A percentile compares a stretch with the other conserved stretches of the same genome.
These are phyloP conservation scores for Phytophthora pseudosyringae DNA, from an alignment of 352 stramenopile genomes.

Conservation along the genomic window DNA sequence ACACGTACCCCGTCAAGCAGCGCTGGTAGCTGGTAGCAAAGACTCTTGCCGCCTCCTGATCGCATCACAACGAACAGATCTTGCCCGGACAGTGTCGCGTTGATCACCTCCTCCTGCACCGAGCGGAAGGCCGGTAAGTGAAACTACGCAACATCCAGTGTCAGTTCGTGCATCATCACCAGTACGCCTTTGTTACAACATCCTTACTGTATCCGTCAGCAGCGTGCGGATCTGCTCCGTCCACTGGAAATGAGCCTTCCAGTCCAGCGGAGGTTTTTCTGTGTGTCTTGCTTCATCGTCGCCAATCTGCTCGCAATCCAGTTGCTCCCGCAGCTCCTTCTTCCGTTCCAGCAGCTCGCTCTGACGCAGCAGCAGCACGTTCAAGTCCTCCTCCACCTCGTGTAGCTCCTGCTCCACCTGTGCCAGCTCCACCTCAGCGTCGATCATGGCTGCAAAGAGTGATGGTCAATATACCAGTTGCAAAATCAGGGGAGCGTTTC, in stretches of 20 bases:
- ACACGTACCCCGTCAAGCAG: constrained; percentile 62
- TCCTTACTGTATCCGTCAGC: constrained; percentile 32
- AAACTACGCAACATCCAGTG: constrained; percentile 55
- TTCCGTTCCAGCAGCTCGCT: constrained; percentile 58
- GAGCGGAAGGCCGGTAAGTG: constrained; percentile 84
- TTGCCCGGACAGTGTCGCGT: constrained; percentile 84
- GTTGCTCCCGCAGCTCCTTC: constrained; percentile 45
- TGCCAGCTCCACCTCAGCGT: constrained; percentile 47
- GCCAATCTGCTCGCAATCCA: constrained; percentile 18
- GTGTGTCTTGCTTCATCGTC: neutral
- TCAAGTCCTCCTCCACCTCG: constrained; percentile 63
- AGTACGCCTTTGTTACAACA: neutral
- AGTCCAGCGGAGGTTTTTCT: constrained; percentile 29
- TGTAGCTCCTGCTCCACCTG: constrained; percentile 63
- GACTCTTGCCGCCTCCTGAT: constrained; percentile 84
- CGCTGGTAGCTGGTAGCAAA: constrained; percentile 92
- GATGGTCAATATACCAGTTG: constrained; percentile 22
- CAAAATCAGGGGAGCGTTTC: constrained; percentile 15
- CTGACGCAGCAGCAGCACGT: constrained; percentile 53
- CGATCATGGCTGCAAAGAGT: constrained; percentile 30
- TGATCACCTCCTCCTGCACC: constrained; percentile 92
- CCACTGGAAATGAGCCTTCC: constrained; percentile 54
- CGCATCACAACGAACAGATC: constrained; percentile 95
- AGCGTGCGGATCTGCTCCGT: constrained; percentile 41
- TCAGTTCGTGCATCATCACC: constrained; percentile 6